A percentile compares a stretch with the other conserved stretches of the same genome.
phyloP scores from a whole-genome alignment of 441 rosid species.

The Manihot esculenta region DNA sequence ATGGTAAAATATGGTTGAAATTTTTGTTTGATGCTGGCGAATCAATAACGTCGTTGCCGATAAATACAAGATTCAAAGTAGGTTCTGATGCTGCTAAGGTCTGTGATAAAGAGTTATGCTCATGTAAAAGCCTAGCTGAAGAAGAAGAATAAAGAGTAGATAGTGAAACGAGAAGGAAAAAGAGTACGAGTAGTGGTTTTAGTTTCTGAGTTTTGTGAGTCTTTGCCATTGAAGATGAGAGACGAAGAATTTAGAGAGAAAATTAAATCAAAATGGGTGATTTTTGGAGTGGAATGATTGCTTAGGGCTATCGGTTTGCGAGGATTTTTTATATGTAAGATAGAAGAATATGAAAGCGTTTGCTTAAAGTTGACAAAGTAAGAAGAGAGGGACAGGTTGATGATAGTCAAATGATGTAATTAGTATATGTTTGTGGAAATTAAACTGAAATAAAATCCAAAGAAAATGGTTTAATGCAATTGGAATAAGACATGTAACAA shows the following conservation, averaged over 20 bases:
- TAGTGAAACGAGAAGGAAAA: not conserved
- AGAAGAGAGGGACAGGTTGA: not conserved
- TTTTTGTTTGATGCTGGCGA: not conserved
- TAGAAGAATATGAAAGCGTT: not conserved
- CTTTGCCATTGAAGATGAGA: constrained; percentile 6
- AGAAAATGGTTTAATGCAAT: too few relatives aligned
- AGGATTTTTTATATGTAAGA: not conserved
- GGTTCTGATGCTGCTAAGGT: constrained; percentile 14
- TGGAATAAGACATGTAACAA: too few relatives aligned
- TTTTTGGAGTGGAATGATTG: not conserved
- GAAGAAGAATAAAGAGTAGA: not conserved
- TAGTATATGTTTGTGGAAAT: not conserved
- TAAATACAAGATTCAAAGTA: constrained; percentile 29
- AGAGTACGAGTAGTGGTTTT: not conserved
- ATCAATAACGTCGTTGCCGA: constrained; percentile 1
- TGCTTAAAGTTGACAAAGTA: constrained; percentile 12
- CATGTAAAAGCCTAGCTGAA: not conserved
- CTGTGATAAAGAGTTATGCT: not conserved
- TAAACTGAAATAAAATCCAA: too few relatives aligned
- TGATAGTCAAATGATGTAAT: constrained; percentile 8
- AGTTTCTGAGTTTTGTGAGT: not conserved
- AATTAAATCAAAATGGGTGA: not conserved
- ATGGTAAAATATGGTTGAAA: not conserved
- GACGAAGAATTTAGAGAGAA: not conserved
- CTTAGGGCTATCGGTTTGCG: not conserved